Base-by-base conservation (phyloP, 345 rosid genomes). In the Alliaria petiolata region DNA sequence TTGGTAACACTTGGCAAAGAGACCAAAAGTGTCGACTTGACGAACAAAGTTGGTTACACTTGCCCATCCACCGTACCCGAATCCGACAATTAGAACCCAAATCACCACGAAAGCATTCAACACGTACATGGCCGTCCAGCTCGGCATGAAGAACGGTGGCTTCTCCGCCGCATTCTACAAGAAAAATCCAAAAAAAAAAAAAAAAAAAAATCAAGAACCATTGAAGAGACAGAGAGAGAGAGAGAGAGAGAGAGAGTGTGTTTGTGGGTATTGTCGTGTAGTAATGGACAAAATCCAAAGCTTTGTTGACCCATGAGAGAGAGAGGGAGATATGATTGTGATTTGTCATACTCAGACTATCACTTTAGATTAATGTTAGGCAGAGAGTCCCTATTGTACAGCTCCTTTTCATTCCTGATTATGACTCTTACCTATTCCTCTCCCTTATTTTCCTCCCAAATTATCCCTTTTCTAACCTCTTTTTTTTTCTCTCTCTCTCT, bases 51-150 rank as follows among this genome's bases (percentile, higher is more conserved):
- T 92, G 79, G 91, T 87, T 54, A 95, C 65, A 81, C 99, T 95
- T 4, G 99, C 99, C 99, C 99, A 95, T 57, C 99, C 99, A 15
- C 99, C 99, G 45, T 92, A 92, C 73, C 98, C 99, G 2, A 95
- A 95, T 5, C 99, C 99, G 1, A 95, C 89, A 6, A 95, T 83
- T 0, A 92, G 25, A 25, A 92, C 86, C 99, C 99, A 95, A 39
- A 85, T 65, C 66, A 86, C 97, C 13, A 92, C 26, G n/a, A 95
- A 90, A 1, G 87, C 64, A 52, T 95, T 95, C 25, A 95, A 1
- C 0, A 67, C 91, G 15, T 83, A 95, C 98, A 90, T 89, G 2
- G 83, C 97, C 0, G 95, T 84, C 99, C 99, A 95, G 82, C 96
- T 95, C 7, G 90, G 92, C 46, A 92, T 13, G 45, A 92, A 92